phyloP scores from a whole-genome alignment of 2,329 filamentous ascomycete species.

The Xylaria sp. region DNA sequence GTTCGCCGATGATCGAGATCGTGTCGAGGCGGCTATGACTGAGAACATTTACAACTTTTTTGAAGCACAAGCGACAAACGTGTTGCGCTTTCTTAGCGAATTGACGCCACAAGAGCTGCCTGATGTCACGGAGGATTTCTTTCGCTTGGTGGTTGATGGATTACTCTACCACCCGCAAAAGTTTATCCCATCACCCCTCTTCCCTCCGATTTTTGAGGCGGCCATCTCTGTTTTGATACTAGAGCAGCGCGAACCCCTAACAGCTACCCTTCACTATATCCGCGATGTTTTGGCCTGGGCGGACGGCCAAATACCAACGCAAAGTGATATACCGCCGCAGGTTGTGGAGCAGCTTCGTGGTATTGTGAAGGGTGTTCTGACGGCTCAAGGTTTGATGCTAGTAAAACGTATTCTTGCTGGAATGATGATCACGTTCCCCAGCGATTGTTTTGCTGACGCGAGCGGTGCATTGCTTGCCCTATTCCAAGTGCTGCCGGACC shows the following conservation, averaged over 20 bases:
- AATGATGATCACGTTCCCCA: slow-evolving; percentile 99
- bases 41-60: slow-evolving; percentile 94
- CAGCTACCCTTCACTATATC: slow-evolving; percentile 91
- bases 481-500: slow-evolving; percentile 84
- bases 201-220: slow-evolving; percentile 86
- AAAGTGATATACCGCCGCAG: slow-evolving; percentile 62
- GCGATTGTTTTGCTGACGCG: slow-evolving; percentile 94
- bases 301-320: slow-evolving; percentile 76
- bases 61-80: slow-evolving; percentile 89
- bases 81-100: slow-evolving; percentile 89
- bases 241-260: slow-evolving; percentile 90
- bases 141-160: slow-evolving; percentile 90
- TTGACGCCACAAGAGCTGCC: slow-evolving; percentile 79
- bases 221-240: slow-evolving; percentile 86
- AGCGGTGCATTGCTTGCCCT: slow-evolving; percentile 90
- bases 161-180: slow-evolving; percentile 91
- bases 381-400: slow-evolving; percentile 77
- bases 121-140: slow-evolving; percentile 94
- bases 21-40: slow-evolving; percentile 83
- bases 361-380: slow-evolving; percentile 77
- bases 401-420: slow-evolving; percentile 92
- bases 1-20: slow-evolving; percentile 90
- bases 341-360: slow-evolving; percentile 76
- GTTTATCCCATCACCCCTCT: slow-evolving; percentile 81
- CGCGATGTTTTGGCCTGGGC: slow-evolving; percentile 92